Evolutionary conservation across 495 filamentous ascomycete species (phyloP).

Genomic region (Tetracladium marchalianum): DNA sequence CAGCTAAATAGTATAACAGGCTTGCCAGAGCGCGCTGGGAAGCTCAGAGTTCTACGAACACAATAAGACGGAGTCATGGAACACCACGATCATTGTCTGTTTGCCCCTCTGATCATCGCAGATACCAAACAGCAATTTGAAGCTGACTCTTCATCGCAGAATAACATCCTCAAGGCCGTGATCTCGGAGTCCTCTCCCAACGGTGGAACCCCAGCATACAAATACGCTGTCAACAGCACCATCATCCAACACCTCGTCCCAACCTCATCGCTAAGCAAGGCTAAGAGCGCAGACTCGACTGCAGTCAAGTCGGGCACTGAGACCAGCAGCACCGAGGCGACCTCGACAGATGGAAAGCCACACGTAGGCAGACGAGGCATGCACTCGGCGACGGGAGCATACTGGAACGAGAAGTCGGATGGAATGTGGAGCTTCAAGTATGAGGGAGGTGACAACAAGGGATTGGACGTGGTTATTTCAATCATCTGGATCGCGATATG

Average conservation of each 20-base stretch:
- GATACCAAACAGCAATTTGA: not conserved
- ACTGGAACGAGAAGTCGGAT: slow-evolving; percentile 95
- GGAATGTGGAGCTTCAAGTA: slow-evolving; percentile 98
- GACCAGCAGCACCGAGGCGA: slow-evolving; percentile 21
- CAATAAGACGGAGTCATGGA: slow-evolving; percentile 70
- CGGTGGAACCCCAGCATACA: slow-evolving; percentile 50
- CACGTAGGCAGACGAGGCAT: slow-evolving; percentile 80
- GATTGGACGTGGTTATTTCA: slow-evolving; percentile 85
- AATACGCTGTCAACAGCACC: slow-evolving; percentile 93
- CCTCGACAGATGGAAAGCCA: slow-evolving; percentile 40
- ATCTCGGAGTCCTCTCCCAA: slow-evolving; percentile 69
- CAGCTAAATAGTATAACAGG: slow-evolving; percentile 38
- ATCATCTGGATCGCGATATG: slow-evolving; percentile 77
- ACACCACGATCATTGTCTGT: slow-evolving; percentile 80
- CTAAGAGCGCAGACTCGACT: slow-evolving; percentile 27
- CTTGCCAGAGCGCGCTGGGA: slow-evolving; percentile 69
- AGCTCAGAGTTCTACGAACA: slow-evolving; percentile 72
- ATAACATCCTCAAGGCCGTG: slow-evolving; percentile 73
- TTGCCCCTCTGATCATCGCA: not conserved
- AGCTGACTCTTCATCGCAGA: slow-evolving; percentile 37
- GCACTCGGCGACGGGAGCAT: slow-evolving; percentile 91
- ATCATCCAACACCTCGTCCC: slow-evolving; percentile 83
- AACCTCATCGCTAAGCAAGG: slow-evolving; percentile 42
- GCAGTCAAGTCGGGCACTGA: slow-evolving; percentile 25
- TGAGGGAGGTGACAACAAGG: slow-evolving; percentile 69